Percentiles rank a stretch among this genome's conserved stretches.
phyloP scores from a whole-genome alignment of 345 rosid species.

The Firmiana major region DNA sequence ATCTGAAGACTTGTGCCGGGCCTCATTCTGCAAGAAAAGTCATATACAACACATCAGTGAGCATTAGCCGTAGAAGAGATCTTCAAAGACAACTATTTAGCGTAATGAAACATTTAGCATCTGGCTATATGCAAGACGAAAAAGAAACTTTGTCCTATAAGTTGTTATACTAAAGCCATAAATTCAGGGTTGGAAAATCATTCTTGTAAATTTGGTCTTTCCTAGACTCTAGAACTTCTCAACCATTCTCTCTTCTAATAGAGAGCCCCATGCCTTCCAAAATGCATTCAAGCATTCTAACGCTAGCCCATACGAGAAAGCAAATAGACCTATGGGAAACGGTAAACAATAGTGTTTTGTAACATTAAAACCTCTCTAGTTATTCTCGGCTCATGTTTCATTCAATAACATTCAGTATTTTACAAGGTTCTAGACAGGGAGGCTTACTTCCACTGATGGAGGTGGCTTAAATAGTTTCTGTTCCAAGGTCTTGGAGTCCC shows the following conservation, averaged over 20 bases:
- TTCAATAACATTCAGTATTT: neutral
- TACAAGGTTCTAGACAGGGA: neutral
- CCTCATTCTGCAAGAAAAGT: slow-evolving; percentile 25
- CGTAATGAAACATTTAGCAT: neutral
- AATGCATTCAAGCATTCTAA: neutral
- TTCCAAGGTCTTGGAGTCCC: slow-evolving; percentile 56
- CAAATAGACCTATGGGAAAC: neutral
- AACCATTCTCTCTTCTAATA: neutral
- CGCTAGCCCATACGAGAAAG: neutral
- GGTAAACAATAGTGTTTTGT: neutral
- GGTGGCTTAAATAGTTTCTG: slow-evolving; percentile 9
- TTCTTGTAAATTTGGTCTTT: neutral
- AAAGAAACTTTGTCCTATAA: neutral
- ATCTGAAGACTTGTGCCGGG: neutral
- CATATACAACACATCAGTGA: neutral
- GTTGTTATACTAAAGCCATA: neutral
- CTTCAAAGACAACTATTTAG: neutral
- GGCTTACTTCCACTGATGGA: slow-evolving; percentile 21
- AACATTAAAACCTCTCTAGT: neutral
- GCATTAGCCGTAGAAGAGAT: neutral
- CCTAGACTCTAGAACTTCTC: neutral
- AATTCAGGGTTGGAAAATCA: neutral
- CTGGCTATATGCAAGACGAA: neutral
- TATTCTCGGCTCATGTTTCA: neutral
- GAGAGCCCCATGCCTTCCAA: neutral